Evolutionary conservation across 257 asterid genomes (phyloP).

Genomic region (Nicotiana sylvestris): DNA sequence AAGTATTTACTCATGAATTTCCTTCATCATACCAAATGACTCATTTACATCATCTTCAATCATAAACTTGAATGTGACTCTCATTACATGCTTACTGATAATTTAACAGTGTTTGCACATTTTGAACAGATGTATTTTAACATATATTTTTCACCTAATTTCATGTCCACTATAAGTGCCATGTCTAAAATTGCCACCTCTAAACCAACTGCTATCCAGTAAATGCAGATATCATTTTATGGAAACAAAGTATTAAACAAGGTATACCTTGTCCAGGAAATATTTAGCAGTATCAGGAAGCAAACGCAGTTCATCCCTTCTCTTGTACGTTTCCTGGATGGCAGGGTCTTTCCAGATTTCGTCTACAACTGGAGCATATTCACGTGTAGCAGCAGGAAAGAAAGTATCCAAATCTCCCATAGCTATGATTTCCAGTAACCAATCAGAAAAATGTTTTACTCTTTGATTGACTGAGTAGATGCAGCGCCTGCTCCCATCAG

Average conservation of each 20-base stretch:
- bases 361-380: conserved; percentile 45
- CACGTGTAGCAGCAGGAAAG: conserved; percentile 54
- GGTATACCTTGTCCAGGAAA: conserved; percentile 57
- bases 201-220: background rate
- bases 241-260: background rate
- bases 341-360: conserved; percentile 77
- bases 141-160: background rate
- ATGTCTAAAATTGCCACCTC: background rate
- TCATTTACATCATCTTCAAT: background rate
- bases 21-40: background rate
- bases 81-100: background rate
- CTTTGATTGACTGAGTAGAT: conserved; percentile 46
- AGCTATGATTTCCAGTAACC: conserved; percentile 48
- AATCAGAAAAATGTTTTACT: conserved; percentile 41
- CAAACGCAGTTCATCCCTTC: conserved; percentile 42
- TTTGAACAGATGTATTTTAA: background rate
- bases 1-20: background rate
- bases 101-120: background rate
- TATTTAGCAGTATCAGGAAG: conserved; percentile 61
- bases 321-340: conserved; percentile 66
- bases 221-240: background rate
- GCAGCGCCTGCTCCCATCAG: conserved; percentile 32
- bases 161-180: background rate
- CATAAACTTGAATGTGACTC: background rate
- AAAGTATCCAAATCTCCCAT: conserved; percentile 40